phyloP scores from a whole-genome alignment of 345 rosid species.

The Anacardium occidentale region DNA sequence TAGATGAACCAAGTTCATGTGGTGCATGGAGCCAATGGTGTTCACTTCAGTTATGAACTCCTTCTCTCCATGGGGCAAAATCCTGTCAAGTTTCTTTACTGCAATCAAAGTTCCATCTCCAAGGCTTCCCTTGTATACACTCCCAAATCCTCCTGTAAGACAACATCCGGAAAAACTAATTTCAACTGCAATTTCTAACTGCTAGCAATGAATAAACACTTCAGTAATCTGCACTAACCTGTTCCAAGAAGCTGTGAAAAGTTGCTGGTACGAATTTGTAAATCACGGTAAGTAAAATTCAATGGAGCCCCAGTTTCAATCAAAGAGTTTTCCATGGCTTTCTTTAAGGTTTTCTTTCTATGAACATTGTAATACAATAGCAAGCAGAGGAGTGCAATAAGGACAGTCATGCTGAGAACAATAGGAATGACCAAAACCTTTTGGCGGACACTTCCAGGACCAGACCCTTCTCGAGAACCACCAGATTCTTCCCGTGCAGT shows the following conservation, averaged over 20 bases:
- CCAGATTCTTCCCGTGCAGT: conserved; percentile 17
- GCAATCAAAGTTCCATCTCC: conserved; percentile 53
- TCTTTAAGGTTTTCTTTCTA: conserved; percentile 50
- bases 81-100: conserved; percentile 66
- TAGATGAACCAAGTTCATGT: conserved; percentile 70
- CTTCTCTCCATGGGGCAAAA: conserved; percentile 66
- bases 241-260: conserved; percentile 79
- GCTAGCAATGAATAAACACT: not conserved
- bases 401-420: conserved; percentile 55
- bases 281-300: conserved; percentile 64
- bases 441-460: conserved; percentile 14
- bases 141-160: conserved; percentile 74
- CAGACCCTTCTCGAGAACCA: conserved; percentile 20
- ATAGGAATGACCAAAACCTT: conserved; percentile 63
- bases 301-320: conserved; percentile 65
- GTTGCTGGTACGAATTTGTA: conserved; percentile 61
- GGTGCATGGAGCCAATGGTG: conserved; percentile 88
- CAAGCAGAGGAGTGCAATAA: conserved; percentile 60
- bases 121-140: conserved; percentile 67
- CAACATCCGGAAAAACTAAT: not conserved
- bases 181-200: not conserved
- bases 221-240: conserved; percentile 37
- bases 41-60: conserved; percentile 81
- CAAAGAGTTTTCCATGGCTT: conserved; percentile 47
- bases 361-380: conserved; percentile 64